Conservation (phyloP, 2,329 filamentous ascomycete genomes). For the Monosporascus sp. region DNA sequence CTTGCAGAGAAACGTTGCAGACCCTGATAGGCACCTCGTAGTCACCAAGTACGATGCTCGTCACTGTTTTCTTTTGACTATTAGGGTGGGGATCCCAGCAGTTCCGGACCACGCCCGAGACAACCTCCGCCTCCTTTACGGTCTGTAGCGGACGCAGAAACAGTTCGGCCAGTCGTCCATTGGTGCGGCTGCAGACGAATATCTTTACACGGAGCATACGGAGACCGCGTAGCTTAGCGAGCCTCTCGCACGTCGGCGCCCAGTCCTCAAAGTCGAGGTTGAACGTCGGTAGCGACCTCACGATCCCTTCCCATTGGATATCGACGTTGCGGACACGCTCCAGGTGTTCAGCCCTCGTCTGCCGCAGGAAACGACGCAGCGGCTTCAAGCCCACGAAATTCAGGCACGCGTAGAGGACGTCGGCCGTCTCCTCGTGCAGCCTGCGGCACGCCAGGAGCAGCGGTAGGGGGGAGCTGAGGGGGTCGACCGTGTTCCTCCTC, state of each 20-base stretch:
- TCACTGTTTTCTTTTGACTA: background rate
- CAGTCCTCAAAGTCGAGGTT: constrained; percentile 1
- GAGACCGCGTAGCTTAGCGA: background rate
- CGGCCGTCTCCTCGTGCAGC: constrained; percentile 1
- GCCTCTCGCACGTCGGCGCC: constrained; percentile 1
- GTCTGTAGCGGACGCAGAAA: background rate
- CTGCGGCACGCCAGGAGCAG: background rate
- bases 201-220: background rate
- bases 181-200: background rate
- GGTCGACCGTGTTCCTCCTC: background rate
- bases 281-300: background rate
- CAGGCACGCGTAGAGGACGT: constrained; percentile 1
- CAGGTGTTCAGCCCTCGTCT: background rate
- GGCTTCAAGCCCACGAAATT: constrained; percentile 1
- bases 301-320: constrained; percentile 1
- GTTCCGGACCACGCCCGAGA: background rate
- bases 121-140: background rate
- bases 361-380: background rate
- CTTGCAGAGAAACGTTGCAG: background rate
- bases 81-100: background rate
- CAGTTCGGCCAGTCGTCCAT: background rate
- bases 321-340: background rate
- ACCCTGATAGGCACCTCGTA: background rate
- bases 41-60: background rate
- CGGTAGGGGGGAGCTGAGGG: background rate